These are phyloP conservation scores for Ailanthus altissimus DNA, from an alignment of 345 rosid genomes.

Conservation along the genomic window DNA sequence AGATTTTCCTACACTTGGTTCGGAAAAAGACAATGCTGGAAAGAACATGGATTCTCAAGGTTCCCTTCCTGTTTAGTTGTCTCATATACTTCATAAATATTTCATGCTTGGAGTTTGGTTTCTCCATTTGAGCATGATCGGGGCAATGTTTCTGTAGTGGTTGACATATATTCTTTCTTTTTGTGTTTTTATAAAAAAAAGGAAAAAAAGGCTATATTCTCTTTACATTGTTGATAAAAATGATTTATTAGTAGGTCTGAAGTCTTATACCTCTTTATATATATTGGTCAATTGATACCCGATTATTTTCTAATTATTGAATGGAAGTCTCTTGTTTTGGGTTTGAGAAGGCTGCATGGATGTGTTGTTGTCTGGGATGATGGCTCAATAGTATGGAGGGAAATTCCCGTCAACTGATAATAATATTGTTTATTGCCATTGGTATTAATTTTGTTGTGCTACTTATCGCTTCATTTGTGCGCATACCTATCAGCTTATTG, in stretches of 20 bases:
- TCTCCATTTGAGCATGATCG: slow-evolving; percentile 3
- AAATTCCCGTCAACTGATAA: background rate
- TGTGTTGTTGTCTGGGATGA: slow-evolving; percentile 2
- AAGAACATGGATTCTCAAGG: slow-evolving; percentile 67
- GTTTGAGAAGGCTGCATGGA: background rate
- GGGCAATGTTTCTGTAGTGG: background rate
- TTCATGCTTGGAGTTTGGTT: slow-evolving; percentile 22
- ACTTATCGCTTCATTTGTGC: background rate
- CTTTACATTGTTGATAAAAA: background rate
- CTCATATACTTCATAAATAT: background rate
- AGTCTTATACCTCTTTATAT: background rate
- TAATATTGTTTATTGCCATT: background rate
- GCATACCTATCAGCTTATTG: background rate
- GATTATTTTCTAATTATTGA: background rate
- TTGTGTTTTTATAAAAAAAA: too few relatives aligned
- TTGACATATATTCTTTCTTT: background rate
- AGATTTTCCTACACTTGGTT: slow-evolving; percentile 94
- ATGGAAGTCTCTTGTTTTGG: background rate
- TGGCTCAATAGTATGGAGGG: background rate
- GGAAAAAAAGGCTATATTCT: background rate
- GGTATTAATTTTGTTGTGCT: slow-evolving; percentile 2
- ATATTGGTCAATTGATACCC: background rate
- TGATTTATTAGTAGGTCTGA: background rate
- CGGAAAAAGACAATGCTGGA: slow-evolving; percentile 67
- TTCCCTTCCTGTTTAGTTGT: slow-evolving; percentile 28